phyloP scores from a whole-genome alignment of 306 rosid species.

The Cajanus cajan region DNA sequence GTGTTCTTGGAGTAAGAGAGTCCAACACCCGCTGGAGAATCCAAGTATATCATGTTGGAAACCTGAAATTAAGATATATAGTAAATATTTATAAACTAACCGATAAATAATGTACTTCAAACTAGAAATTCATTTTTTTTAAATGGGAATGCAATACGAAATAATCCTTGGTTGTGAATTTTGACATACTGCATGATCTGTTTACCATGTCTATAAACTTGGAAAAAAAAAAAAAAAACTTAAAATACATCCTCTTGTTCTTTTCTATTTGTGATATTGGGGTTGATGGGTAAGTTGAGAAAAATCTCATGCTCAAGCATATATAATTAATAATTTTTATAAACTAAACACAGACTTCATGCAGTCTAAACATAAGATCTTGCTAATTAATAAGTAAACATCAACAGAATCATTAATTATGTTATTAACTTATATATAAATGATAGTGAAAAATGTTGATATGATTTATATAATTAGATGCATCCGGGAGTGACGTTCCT shows the following conservation, averaged over 20 bases:
- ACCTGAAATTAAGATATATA: constrained; percentile 47
- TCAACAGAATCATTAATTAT: background rate
- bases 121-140: background rate
- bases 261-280: background rate
- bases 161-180: background rate
- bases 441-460: background rate
- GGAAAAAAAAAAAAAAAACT: no score
- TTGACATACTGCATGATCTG: no score
- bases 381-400: background rate
- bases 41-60: constrained; percentile 78
- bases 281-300: background rate
- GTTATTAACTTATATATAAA: background rate
- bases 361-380: background rate
- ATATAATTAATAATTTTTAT: background rate
- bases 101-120: no score
- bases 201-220: no score
- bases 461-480: background rate
- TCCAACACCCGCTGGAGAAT: constrained; percentile 91
- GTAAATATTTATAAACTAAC: no score
- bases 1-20: constrained; percentile 66
- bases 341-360: no score
- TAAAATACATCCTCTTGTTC: background rate
- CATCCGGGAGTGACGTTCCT: background rate
- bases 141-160: background rate
- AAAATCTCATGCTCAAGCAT: background rate